Percentiles rank a stretch among this genome's conserved stretches.
Conservation (phyloP, 2,329 filamentous ascomycete genomes). For the Fusarium verticillioides region DNA sequence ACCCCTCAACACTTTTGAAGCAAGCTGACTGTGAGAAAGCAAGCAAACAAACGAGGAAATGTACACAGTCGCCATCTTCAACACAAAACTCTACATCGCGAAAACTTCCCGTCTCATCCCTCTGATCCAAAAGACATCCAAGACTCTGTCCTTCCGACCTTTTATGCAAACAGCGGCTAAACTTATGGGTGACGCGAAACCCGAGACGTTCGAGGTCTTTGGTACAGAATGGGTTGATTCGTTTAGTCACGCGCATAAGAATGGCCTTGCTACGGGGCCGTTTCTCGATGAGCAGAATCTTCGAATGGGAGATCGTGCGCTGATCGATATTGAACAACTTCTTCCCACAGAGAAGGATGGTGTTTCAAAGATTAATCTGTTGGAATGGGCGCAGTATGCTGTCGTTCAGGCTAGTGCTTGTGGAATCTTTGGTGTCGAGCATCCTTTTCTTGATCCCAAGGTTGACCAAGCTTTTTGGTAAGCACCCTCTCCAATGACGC, state of each 20-base stretch:
- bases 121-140: conserved; percentile 40
- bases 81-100: conserved; percentile 45
- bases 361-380: not conserved
- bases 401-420: conserved; percentile 38
- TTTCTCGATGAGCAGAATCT: conserved; percentile 31
- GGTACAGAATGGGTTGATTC: conserved; percentile 22
- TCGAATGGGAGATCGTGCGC: conserved; percentile 24
- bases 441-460: conserved; percentile 32
- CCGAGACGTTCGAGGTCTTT: conserved; percentile 18
- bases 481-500: not conserved
- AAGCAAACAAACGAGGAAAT: conserved; percentile 40
- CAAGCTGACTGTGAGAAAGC: fast-evolving
- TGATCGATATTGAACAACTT: conserved; percentile 11
- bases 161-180: conserved; percentile 39
- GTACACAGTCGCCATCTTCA: conserved; percentile 44
- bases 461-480: conserved; percentile 33
- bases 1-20: fast-evolving
- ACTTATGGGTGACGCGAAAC: conserved; percentile 21
- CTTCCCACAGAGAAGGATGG: not conserved
- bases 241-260: conserved; percentile 25
- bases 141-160: conserved; percentile 43
- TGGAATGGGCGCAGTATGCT: conserved; percentile 16
- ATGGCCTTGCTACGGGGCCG: conserved; percentile 7
- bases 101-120: conserved; percentile 42
- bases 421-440: conserved; percentile 26